Base-by-base conservation (phyloP, 1,284 basidiomycete genomes). In the Limonomyces culmigenus region DNA sequence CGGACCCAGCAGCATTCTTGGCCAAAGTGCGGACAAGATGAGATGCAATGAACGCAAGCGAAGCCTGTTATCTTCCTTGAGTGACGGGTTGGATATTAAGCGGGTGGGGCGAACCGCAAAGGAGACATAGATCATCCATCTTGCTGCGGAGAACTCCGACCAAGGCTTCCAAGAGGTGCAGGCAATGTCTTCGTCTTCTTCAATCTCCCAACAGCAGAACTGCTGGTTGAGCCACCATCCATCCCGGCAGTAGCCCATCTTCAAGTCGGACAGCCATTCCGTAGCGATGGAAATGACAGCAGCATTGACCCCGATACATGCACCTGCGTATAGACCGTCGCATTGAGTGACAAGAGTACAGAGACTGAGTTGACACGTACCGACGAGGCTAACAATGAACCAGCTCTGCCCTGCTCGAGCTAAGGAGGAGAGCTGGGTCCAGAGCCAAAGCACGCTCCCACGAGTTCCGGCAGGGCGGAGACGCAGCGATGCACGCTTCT, bases 171-270 rank as follows among this genome's bases (percentile, higher is more conserved):
- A 99, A 35, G 91, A 89, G 4, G 83, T 67, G 54, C 95, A 99
- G 2, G 73, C 77, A 43, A 78, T 76, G 23, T 74, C 70, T 42
- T 80, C 83, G 34, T 80, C 77, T 10, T 71, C 70, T 46, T 91
- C 87, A 41, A 88, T 76, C 51, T 92, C 89, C 85, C 88, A 91
- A 53, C 95, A 99, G 58, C 95, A 98, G 54, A 97, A 97, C 51
- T 96, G 88, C 48, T 88, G 78, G 54, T 92, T 95, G 39, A 98
- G 56, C 93, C 95, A 99, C 95, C 95, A 98, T 2, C 88, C 92
- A 39, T 92, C 85, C 1, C 75, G 71, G 55, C 95, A 99, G 52
- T 95, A 93, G 0, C 95, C 95, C 62, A 91, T 83, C 62, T 97
- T 97, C 42, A 97, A 73, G 54, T 98, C 92, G 1, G 91, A 92